Conservation (phyloP, 768 basidiomycete species). For the Amanita pseudoporphyria region DNA sequence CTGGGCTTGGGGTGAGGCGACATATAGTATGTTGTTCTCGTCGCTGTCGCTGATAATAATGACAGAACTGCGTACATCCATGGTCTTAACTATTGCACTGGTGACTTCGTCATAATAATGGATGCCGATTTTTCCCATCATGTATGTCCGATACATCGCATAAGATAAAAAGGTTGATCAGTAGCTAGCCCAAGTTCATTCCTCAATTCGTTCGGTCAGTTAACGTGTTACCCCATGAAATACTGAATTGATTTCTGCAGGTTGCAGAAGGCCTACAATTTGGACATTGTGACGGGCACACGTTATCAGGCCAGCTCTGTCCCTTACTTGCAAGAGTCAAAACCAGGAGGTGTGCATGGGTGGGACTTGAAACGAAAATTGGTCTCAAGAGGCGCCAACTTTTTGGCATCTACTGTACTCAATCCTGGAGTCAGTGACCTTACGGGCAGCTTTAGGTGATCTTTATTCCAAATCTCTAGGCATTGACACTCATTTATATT, state of each 20-base stretch:
- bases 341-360: conserved; percentile 81
- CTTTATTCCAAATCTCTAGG: conserved; percentile 8
- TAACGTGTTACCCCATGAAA: background rate
- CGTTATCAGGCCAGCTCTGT: conserved; percentile 63
- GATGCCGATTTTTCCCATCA: conserved; percentile 96
- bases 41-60: background rate
- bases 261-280: conserved; percentile 74
- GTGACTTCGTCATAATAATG: conserved; percentile 95
- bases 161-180: background rate
- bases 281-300: conserved; percentile 92
- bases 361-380: conserved; percentile 90
- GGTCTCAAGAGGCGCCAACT: conserved; percentile 84
- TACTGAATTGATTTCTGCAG: conserved; percentile 24
- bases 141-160: conserved; percentile 26
- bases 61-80: conserved; percentile 86
- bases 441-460: conserved; percentile 83
- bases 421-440: conserved; percentile 83
- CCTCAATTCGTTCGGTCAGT: conserved; percentile 78
- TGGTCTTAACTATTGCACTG: conserved; percentile 80
- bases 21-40: background rate
- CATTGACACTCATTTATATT: background rate
- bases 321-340: conserved; percentile 45
- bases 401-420: conserved; percentile 77
- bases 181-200: conserved; percentile 80
- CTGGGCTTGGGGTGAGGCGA: conserved; percentile 72